Percentiles rank a stretch among this genome's conserved stretches.
phyloP scores from a whole-genome alignment of 1,284 basidiomycete genomes.

The Erythrobasidium hasegawianum region DNA sequence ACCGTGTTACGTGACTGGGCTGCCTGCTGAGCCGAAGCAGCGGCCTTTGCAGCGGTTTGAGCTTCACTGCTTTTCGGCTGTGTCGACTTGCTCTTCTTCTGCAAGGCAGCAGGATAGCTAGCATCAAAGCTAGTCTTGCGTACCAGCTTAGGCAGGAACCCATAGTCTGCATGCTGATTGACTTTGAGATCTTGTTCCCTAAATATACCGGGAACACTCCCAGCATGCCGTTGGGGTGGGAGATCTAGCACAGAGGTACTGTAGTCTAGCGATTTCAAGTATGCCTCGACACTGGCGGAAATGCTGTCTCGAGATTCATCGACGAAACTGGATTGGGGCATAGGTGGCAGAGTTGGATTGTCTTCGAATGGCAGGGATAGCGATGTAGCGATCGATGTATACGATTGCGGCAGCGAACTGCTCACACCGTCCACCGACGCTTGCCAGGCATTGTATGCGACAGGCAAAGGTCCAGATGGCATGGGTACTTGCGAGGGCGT shows the following conservation, averaged over 20 bases:
- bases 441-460: background rate
- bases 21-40: no score
- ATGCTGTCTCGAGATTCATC: conserved; percentile 22
- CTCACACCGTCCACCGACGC: background rate
- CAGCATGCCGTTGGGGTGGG: conserved; percentile 22
- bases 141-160: conserved; percentile 69
- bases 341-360: background rate
- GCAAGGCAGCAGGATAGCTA: conserved; percentile 17
- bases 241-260: conserved; percentile 19
- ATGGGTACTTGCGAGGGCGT: background rate
- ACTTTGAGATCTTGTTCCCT: conserved; percentile 26
- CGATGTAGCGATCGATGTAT: background rate
- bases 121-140: conserved; percentile 83
- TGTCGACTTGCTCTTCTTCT: no score
- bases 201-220: conserved; percentile 33
- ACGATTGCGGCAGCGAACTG: background rate
- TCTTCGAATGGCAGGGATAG: background rate
- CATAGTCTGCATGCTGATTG: conserved; percentile 45
- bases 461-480: background rate
- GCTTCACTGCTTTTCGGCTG: no score
- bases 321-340: background rate
- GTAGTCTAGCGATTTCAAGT: conserved; percentile 20
- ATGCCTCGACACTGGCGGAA: conserved; percentile 18
- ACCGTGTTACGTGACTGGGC: background rate
- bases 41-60: no score